Percentiles rank a stretch among this genome's conserved stretches.
phyloP scores from a whole-genome alignment of 148 eudicot genomes.

The Chenopodium quinoa region DNA sequence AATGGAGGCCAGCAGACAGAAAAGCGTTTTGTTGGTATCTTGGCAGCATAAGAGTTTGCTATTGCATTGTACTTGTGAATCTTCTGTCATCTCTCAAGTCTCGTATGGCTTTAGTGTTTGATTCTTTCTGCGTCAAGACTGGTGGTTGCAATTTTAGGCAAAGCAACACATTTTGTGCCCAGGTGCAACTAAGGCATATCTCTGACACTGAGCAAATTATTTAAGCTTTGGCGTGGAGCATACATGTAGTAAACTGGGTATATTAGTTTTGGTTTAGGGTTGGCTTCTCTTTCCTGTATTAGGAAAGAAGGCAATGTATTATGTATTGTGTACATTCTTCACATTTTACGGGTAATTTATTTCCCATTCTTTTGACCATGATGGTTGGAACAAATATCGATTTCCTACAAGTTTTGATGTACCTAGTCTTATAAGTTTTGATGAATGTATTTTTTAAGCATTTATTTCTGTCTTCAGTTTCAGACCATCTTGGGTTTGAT shows the following conservation, averaged over 20 bases:
- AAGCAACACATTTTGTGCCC: conserved; percentile 19
- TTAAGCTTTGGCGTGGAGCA: conserved; percentile 21
- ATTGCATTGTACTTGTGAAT: conserved; percentile 6
- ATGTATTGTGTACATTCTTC: conserved; percentile 24
- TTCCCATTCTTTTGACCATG: conserved; percentile 5
- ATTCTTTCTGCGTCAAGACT: conserved; percentile 23
- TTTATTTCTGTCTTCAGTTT: not conserved
- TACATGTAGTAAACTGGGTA: conserved; percentile 26
- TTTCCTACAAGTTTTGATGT: conserved; percentile 21
- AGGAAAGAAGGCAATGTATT: conserved; percentile 18
- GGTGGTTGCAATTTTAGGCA: conserved; percentile 31
- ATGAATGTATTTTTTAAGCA: not conserved
- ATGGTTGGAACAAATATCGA: conserved; percentile 8
- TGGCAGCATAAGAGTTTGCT: not conserved
- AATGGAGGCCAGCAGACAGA: not conserved
- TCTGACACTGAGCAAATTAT: conserved; percentile 9
- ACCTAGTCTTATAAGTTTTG: not conserved
- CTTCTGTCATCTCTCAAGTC: conserved; percentile 5
- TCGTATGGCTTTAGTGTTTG: conserved; percentile 16
- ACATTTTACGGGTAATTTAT: conserved; percentile 11
- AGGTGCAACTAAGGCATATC: not conserved
- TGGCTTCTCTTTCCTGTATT: conserved; percentile 13
- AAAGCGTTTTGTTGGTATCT: not conserved
- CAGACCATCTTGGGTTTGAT: not conserved
- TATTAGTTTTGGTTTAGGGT: conserved; percentile 14